Base-by-base conservation (phyloP, 75 land plant species). In the Pinus tabuliformis region DNA sequence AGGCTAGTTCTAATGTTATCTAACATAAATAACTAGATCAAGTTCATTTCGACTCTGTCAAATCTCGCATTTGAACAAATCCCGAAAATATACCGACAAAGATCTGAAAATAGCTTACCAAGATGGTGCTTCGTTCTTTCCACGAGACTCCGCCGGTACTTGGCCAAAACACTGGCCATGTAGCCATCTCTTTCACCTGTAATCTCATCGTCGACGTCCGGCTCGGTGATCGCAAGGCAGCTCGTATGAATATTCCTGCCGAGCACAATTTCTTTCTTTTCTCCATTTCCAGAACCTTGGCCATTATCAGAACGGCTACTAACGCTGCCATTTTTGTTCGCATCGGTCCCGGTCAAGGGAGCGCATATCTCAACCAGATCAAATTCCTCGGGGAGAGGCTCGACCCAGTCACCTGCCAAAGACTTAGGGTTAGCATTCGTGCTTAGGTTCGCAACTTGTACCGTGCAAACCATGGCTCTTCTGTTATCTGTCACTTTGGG, bases 141-240 rank as follows among this genome's bases (percentile, higher is more conserved):
- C 0, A 90, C 15, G 14, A 97, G 84, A 21, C 87, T 86, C 58
- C 83, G 88, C 54, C 99, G 79, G 62, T 95, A 97, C 16, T 92
- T 83, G 49, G 99, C 95, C 73, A 97, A 77, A 30, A 97, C 90
- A 57, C 93, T 70, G 59, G 99, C 99, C 98, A 97, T 97, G 75
- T 92, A 89, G 13, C 91, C 99, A 24, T 97, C 99, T 74, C 87
- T 86, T 56, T 97, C 98, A 2, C 98, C 99, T 0, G 99, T 97
- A 13, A 88, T 59, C 57, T 97, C 98, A 59, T 97, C 98, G 65
- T 97, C 91, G 6, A 83, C 83, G 15, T 92, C 98, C 8, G 99
- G 98, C 82, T 97, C 98, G 56, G 88, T 91, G 54, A 97, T 86
- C 37, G 83, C 78, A 3, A 85, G 76, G 78, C 87, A 91, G 66